A percentile compares a stretch with the other conserved stretches of the same genome.
Evolutionary conservation across 2,329 filamentous ascomycete genomes (phyloP).

Genomic region (Botrytis galanthina): DNA sequence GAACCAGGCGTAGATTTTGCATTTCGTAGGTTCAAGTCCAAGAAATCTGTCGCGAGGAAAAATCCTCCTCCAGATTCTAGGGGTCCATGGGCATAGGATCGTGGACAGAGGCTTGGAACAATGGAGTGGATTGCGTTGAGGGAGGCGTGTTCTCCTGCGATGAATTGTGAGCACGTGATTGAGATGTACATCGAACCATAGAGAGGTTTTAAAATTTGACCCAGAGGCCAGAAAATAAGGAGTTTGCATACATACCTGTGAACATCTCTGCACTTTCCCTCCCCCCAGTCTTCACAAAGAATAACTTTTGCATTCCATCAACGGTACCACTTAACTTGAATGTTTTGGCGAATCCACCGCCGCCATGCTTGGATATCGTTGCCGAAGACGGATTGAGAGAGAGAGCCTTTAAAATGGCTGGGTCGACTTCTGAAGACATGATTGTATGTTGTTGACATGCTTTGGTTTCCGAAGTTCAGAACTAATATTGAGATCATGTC

Average conservation of each 20-base stretch:
- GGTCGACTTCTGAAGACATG: constrained; percentile 55
- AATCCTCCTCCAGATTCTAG: constrained; percentile 43
- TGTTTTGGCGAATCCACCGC: constrained; percentile 67
- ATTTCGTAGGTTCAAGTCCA: constrained; percentile 55
- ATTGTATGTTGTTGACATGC: neutral
- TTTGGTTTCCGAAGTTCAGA: neutral
- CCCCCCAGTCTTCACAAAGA: constrained; percentile 70
- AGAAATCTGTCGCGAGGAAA: constrained; percentile 75
- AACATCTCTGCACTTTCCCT: constrained; percentile 69
- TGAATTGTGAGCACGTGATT: constrained; percentile 22
- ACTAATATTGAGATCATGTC: neutral
- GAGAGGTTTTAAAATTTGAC: constrained; percentile 5
- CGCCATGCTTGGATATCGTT: constrained; percentile 58
- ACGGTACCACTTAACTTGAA: constrained; percentile 53
- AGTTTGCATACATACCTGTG: constrained; percentile 51
- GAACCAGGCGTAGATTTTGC: constrained; percentile 39
- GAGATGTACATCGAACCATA: neutral
- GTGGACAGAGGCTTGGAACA: constrained; percentile 74
- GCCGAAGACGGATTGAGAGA: constrained; percentile 50
- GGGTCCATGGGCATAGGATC: constrained; percentile 68
- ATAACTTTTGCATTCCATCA: constrained; percentile 41
- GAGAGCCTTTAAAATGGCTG: constrained; percentile 60
- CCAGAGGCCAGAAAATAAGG: neutral
- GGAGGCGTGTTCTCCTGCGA: constrained; percentile 74
- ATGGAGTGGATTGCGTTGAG: constrained; percentile 74